Evolutionary conservation across 768 basidiomycete species (phyloP), one percentile per base, ranked within the genome.

Genomic region (Tricholoma sp.): DNA sequence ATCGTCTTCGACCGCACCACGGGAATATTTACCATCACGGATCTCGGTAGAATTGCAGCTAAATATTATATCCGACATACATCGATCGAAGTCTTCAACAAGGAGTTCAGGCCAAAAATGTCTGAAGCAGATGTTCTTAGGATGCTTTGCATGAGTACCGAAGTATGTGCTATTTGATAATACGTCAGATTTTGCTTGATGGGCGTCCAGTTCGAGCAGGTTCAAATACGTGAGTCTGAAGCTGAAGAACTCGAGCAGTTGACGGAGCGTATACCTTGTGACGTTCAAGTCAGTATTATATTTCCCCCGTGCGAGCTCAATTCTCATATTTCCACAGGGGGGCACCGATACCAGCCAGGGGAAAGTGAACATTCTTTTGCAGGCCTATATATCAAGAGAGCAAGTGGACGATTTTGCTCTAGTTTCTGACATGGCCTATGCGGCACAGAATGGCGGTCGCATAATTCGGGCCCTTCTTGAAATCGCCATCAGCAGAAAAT

Each of bases 281-380:
- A 85, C 53, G 89, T 94, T 29, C 84, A 83, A 76, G 92, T 91
- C 58, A 61, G 75, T 67, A 18, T 37, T 67, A 18, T 37, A 11
- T 29, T 44, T 45, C 51, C 47, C 41, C 20, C 1, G 17, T 50
- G 28, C 15, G 28, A 41, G 20, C 44, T 29, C 50, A 57, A 42
- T 57, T 37, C 8, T 33, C 37, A 32, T 20, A 20, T 29, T 57
- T 12, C 32, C 39, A 49, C 58, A 94, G 88, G 88, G 83, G 13
- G 89, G 75, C 15, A 68, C 72, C 8, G 72, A 77, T 55, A 75
- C 71, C 7, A 74, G 80, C 57, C 72, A 83, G 76, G 70, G 92
- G 49, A 99, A 99, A 74, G 94, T 95, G 72, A 98, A 98, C 69
- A 91, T 98, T 58, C 79, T 98, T 15, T 76, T 99, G 18, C 97